Base-by-base conservation (phyloP, 257 asterid species). In the Ilex asprella region DNA sequence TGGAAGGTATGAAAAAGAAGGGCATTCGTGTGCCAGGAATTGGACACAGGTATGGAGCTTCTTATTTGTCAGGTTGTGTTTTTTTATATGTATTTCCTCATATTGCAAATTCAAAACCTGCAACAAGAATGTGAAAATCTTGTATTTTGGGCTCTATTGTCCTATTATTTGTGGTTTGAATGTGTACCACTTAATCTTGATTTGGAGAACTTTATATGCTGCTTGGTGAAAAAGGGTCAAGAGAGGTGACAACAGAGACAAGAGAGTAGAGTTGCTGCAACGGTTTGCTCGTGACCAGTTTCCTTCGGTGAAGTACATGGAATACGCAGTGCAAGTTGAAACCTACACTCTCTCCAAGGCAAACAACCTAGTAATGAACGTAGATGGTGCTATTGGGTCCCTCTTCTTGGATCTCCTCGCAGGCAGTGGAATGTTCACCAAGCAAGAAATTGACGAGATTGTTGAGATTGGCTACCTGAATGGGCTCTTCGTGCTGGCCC, bases 21-120 rank as follows among this genome's bases (percentile, higher is more conserved):
- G 99, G 99, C 70, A 89, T 93, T 64, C 95, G 99, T 29, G 97
- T 93, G 60, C 99, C 99, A 54, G 99, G 99, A 53, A 93, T 93
- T 68, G 99, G 99, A 59, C 99, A 93, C 94, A 89, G 97, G 99
- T 89, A 79, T 64, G 52, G 60, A 58, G 11, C 39, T n/a, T 66
- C 60, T 32, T n/a, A 49, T 12, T 4, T 49, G 54, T 11, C n/a
- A 44, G 11, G 13, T 12, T 49, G 54, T 35, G 8, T 8, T 3
- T 35, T 30, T 43, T 16, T 16, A 50, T 35, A 35, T 35, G 0
- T 35, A 3, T 8, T 35, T 35, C 41, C 41, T 0, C 8, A 8
- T 35, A 3, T 35, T 35, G 5, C 41, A 35, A 35, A 3, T 8
- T 4, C 41, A 1, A 35, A 35, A 35, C 8, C 41, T 35, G 41